Percentiles rank a stretch among this genome's conserved stretches.
phyloP scores from a whole-genome alignment of 179 eudicot species.

The Camellia oleifera region DNA sequence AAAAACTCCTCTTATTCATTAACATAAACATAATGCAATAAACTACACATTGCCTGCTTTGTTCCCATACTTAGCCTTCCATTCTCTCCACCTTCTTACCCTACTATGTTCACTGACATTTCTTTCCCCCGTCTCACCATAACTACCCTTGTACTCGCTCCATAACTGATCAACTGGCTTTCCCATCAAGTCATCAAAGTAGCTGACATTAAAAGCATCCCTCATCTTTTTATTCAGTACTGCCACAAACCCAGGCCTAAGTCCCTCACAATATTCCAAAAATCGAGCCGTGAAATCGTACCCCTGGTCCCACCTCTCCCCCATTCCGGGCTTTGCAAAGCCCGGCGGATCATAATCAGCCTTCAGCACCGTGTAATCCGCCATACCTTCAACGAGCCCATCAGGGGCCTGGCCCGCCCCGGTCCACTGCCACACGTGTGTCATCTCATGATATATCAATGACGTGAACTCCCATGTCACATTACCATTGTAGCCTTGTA shows the following conservation, averaged over 20 bases:
- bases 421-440: conserved; percentile 31
- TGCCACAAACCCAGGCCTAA: conserved; percentile 30
- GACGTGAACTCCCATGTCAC: conserved; percentile 25
- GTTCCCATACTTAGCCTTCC: too few relatives aligned
- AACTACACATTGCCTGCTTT: neutral
- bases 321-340: conserved; percentile 20
- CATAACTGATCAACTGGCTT: conserved; percentile 32
- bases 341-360: conserved; percentile 10
- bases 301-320: conserved; percentile 33
- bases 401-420: conserved; percentile 12
- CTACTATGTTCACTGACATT: neutral
- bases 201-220: conserved; percentile 11
- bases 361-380: conserved; percentile 24
- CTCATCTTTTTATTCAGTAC: conserved; percentile 35
- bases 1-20: too few relatives aligned
- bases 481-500: conserved; percentile 16
- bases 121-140: neutral
- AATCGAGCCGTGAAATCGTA: conserved; percentile 33
- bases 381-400: conserved; percentile 27
- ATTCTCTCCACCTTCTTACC: neutral
- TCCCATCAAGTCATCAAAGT: conserved; percentile 32
- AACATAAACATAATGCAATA: too few relatives aligned
- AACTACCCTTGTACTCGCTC: conserved; percentile 26
- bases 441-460: conserved; percentile 24
- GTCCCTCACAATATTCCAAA: conserved; percentile 29